phyloP scores from a whole-genome alignment of 352 stramenopile genomes.

The Phytopythium aichiense region DNA sequence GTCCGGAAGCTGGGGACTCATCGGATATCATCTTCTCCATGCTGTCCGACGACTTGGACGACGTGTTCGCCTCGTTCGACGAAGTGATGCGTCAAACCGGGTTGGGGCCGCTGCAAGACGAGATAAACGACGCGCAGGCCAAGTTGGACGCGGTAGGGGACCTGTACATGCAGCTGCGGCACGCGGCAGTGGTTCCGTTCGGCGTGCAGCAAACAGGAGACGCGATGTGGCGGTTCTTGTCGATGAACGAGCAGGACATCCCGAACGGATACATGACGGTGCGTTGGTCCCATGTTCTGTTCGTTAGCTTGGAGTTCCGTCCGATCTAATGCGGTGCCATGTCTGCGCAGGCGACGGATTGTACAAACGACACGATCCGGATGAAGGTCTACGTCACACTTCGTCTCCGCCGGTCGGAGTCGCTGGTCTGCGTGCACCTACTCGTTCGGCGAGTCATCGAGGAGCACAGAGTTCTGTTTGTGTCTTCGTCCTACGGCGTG shows the following conservation, averaged over 20 bases:
- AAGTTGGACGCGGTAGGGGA: constrained; percentile 10
- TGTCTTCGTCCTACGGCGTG: constrained; percentile 1
- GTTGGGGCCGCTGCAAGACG: neutral
- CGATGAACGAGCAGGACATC: constrained; percentile 16
- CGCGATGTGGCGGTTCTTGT: constrained; percentile 17
- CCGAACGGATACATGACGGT: constrained; percentile 23
- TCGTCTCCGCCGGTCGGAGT: neutral
- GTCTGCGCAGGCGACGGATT: neutral
- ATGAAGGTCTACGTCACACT: constrained; percentile 3
- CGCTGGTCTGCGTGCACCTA: neutral
- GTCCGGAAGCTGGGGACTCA: neutral
- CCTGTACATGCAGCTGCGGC: constrained; percentile 16
- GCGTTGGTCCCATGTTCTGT: neutral
- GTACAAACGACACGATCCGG: neutral
- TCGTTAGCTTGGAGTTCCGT: neutral
- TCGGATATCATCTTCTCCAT: constrained; percentile 5
- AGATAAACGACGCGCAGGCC: constrained; percentile 13
- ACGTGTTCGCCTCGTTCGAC: constrained; percentile 9
- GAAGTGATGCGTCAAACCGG: constrained; percentile 9
- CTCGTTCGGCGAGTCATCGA: constrained; percentile 2
- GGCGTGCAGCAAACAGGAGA: constrained; percentile 8
- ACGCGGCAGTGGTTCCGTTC: constrained; percentile 14
- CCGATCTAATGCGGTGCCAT: neutral
- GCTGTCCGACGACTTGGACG: constrained; percentile 9
- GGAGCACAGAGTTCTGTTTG: constrained; percentile 3